These are phyloP conservation scores for Metarhizium anisopliae DNA, from an alignment of 2,329 filamentous ascomycete species.

Conservation along the genomic window DNA sequence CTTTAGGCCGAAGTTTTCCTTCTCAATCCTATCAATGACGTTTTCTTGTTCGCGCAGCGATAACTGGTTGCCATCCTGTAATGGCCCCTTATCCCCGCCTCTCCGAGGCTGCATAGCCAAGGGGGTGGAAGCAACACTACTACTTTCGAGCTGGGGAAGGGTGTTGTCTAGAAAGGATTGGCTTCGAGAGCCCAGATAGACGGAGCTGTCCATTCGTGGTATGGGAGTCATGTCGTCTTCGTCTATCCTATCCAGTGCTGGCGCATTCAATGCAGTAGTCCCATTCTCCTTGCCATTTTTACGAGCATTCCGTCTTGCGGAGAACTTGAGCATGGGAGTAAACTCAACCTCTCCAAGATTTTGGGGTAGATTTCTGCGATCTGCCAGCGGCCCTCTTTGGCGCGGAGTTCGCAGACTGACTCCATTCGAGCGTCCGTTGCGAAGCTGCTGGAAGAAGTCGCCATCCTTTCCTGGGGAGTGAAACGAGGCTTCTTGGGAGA, in stretches of 20 bases:
- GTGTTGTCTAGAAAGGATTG: conserved; percentile 60
- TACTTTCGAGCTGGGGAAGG: conserved; percentile 65
- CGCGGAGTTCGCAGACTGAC: conserved; percentile 65
- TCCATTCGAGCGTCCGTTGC: conserved; percentile 51
- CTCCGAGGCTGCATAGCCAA: conserved; percentile 59
- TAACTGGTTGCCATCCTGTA: conserved; percentile 82
- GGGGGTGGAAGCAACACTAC: conserved; percentile 77
- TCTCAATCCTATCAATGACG: conserved; percentile 91
- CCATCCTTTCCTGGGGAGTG: conserved; percentile 61
- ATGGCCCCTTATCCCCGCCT: conserved; percentile 53
- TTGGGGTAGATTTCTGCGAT: conserved; percentile 61
- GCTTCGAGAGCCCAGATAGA: conserved; percentile 57
- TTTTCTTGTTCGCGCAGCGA: conserved; percentile 92
- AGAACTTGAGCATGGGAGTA: conserved; percentile 82
- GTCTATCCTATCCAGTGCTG: conserved; percentile 56
- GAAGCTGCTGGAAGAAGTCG: conserved; percentile 67
- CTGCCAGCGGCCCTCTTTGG: conserved; percentile 57
- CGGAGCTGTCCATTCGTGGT: conserved; percentile 63
- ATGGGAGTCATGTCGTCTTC: conserved; percentile 69
- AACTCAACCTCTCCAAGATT: conserved; percentile 69
- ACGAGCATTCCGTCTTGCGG: conserved; percentile 62
- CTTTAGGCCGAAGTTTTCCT: conserved; percentile 96
- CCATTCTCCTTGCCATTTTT: conserved; percentile 54
- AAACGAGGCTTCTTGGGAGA: conserved; percentile 83
- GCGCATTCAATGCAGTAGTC: conserved; percentile 54